Base-by-base conservation (phyloP, 306 rosid genomes). In the Vicia sativa region DNA sequence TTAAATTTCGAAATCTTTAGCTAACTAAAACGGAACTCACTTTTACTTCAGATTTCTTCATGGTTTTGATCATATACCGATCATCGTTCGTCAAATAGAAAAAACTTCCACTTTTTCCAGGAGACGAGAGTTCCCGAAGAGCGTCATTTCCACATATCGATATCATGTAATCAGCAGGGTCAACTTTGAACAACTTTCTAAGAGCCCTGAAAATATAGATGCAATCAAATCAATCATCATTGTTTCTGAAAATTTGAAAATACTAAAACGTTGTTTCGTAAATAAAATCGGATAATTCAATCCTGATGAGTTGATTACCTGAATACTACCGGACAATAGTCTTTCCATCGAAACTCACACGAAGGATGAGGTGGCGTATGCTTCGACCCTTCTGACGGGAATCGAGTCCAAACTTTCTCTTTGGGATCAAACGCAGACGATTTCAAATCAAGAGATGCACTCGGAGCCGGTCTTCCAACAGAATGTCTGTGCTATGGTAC, bases 21-120 rank as follows among this genome's bases (percentile, higher is more conserved):
- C 39, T 6, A 77, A 66, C 25, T 19, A 14, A 18, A 44, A 70
- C 52, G 53, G 25, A 73, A 67, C 97, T 85, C 56, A 93, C 99
- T 81, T 93, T 93, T 25, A 81, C 95, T 93, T 93, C 99, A 57
- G 99, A 79, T 77, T 93, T 93, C 77, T 83, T 93, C 95, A 93
- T 83, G 42, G 99, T 93, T 79, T 93, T 93, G 38, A 93, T 93
- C 99, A 93, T 93, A 82, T 90, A 93, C 46, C 96, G 85, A 42
- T 93, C 99, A 65, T 93, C 97, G 23, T 88, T 69, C 23, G 99
- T 93, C 76, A 93, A 78, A 74, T 93, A 93, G 78, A 93, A 93
- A 77, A 93, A 93, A 76, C 99, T 93, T 77, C 99, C 97, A 46
- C 97, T 90, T 82, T 93, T 93, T 52, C 99, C 99, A 9, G 99